Evolutionary conservation across 768 basidiomycete genomes (phyloP), one percentile per base, ranked within the genome.

Genomic region (Mycena venus): DNA sequence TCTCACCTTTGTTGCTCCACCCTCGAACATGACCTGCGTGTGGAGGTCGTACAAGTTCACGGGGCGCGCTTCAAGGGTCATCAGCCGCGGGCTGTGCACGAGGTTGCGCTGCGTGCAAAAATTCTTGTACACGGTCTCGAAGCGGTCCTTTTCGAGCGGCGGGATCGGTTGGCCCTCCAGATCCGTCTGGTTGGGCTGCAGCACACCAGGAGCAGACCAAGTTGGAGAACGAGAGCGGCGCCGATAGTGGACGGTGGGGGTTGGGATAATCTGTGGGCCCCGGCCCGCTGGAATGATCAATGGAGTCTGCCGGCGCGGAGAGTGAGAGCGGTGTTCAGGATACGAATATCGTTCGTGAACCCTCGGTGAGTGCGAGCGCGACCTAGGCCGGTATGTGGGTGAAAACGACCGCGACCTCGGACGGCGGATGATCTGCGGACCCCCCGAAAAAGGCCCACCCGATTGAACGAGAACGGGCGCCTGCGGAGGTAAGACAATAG

Each of bases 1-100:
- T 83, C 85, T 78, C 78, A 92, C 92, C 70, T 86, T 86, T 19
- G 68, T 42, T 51, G 79, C 75, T 38, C 93, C 93, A 65, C 90
- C 91, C 79, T 91, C 89, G 38, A 82, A 85, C 81, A 93, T 87
- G 32, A 94, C 93, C 59, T 87, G 81, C 60, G 82, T 80, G 78
- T 95, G 93, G 51, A 95, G 81, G 36, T 80, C 78, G 82, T 91
- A 86, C 34, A 94, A 80, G 78, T 94, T 91, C n/a, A 95, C 88
- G 47, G 74, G 80, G 40, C 90, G 87, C 66, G 86, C 86, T 10
- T 93, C 93, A 42, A 91, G 83, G 38, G 82, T 84, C 77, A 91
- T 71, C 44, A 89, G 68, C 3, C 85, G 85, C 49, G 79, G 72
- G 68, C 89, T 87, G 19, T 85, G 80, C 27, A 84, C 83, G 56